Evolutionary conservation across 495 filamentous ascomycete genomes (phyloP), one percentile per base, ranked within the genome.

Genomic region (Aspergillus wentii): DNA sequence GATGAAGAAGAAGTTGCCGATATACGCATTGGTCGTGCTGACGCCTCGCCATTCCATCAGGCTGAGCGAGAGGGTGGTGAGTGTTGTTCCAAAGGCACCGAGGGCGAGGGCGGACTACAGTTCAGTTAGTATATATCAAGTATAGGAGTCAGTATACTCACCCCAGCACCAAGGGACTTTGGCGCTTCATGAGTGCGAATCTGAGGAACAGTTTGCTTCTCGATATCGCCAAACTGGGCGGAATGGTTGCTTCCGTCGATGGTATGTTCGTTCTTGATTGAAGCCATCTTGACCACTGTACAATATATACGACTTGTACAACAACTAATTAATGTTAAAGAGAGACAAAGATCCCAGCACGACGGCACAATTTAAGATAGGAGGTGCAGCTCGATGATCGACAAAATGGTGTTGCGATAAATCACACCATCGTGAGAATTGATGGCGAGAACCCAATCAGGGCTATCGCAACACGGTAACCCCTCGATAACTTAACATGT

Each of bases 1-100:
- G 29, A 70, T 59, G 38, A 70, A 69, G 55, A 70, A 72, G 56
- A 76, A 69, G 46, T 75, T 68, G 14, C 48, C 68, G 35, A 76
- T 61, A 38, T 62, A 76, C 8, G 68, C 65, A 46, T 71, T 73
- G 8, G 56, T 57, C 4, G 57, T 58, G 3, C 52, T 64, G 13
- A 74, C 59, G 16, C 63, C 65, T 27, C 71, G 56, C 52, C 60
- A 72, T 52, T 70, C 70, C 69, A 74, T 72, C 18, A 72, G 48
- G 28, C 60, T 56, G n/a, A 74, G 46, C 1, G 63, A 62, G 3
- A 74, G 53, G 1, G 70, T 74, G 4, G 66, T 72, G 11, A 74
- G 40, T 1, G 72, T 76, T 14, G 69, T 74, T 1, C 64, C 61
- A 48, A 74, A 74, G 18, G 65, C 72, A 8, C 68, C 72, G 27